phyloP scores from a whole-genome alignment of 2,329 filamentous ascomycete genomes.

The Nemania serpens region DNA sequence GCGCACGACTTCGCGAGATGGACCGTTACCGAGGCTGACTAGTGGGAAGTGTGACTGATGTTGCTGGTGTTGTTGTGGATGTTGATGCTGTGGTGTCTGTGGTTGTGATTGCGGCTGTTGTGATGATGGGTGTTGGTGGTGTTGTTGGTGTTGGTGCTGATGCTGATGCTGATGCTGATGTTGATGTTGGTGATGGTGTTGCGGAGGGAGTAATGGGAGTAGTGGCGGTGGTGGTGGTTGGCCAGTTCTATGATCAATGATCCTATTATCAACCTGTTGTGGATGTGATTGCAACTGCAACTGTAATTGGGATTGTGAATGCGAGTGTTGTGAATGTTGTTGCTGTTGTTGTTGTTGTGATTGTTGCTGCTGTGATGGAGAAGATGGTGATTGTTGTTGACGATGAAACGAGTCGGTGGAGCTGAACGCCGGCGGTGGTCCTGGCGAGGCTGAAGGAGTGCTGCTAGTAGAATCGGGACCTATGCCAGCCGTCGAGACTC shows the following conservation, averaged over 20 bases:
- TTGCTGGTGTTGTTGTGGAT: conserved; percentile 30
- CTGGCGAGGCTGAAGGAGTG: conserved; percentile 54
- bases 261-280: conserved; percentile 7
- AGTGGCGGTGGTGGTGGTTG: no score
- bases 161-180: conserved; percentile 27
- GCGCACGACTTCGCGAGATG: conserved; percentile 36
- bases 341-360: conserved; percentile 34
- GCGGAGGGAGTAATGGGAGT: conserved; percentile 30
- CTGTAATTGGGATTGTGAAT: conserved; percentile 28
- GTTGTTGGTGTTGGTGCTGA: conserved; percentile 37
- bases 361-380: conserved; percentile 29
- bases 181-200: conserved; percentile 30
- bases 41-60: conserved; percentile 31
- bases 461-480: conserved; percentile 33
- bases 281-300: background rate
- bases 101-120: conserved; percentile 26
- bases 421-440: conserved; percentile 45
- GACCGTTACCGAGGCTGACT: conserved; percentile 30
- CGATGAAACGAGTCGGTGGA: conserved; percentile 54
- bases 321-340: conserved; percentile 23
- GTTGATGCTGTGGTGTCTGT: conserved; percentile 14
- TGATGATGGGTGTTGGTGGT: conserved; percentile 38
- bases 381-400: conserved; percentile 29
- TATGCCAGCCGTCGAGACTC: conserved; percentile 35
- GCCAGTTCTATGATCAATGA: background rate